Percentiles rank a stretch among this genome's conserved stretches.
phyloP scores from a whole-genome alignment of 352 stramenopile species.

The Aphanomyces invadans region DNA sequence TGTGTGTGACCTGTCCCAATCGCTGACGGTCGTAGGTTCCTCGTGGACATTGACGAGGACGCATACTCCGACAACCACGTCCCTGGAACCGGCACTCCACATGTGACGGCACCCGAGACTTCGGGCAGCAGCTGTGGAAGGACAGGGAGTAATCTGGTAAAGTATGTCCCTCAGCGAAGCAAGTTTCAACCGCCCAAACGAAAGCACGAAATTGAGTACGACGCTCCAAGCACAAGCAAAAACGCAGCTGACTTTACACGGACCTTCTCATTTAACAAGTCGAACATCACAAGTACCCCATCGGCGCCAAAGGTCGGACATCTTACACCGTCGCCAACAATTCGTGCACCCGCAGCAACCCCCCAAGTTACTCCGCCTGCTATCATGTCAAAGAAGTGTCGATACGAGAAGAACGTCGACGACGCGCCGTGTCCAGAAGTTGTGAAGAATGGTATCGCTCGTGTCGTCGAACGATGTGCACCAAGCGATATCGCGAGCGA shows the following conservation, averaged over 20 bases:
- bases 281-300: not conserved
- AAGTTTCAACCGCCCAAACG: constrained; percentile 18
- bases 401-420: not conserved
- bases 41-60: constrained; percentile 57
- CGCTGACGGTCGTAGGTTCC: constrained; percentile 34
- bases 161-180: not conserved
- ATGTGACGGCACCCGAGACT: not conserved
- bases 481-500: not conserved
- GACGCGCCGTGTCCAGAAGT: not conserved
- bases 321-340: not conserved
- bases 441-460: no score
- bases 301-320: no score
- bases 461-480: no score
- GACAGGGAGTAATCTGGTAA: not conserved
- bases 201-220: not conserved
- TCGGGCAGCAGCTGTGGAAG: not conserved
- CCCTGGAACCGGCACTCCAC: no score
- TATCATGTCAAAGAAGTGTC: not conserved
- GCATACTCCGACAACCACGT: not conserved
- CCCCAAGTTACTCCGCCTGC: not conserved
- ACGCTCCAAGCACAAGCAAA: not conserved
- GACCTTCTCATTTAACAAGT: not conserved
- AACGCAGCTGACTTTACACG: constrained; percentile 13
- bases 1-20: not conserved
- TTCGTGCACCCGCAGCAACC: not conserved